Conservation (phyloP, 1,284 basidiomycete genomes). For the Pseudozyma hubeiensis region DNA sequence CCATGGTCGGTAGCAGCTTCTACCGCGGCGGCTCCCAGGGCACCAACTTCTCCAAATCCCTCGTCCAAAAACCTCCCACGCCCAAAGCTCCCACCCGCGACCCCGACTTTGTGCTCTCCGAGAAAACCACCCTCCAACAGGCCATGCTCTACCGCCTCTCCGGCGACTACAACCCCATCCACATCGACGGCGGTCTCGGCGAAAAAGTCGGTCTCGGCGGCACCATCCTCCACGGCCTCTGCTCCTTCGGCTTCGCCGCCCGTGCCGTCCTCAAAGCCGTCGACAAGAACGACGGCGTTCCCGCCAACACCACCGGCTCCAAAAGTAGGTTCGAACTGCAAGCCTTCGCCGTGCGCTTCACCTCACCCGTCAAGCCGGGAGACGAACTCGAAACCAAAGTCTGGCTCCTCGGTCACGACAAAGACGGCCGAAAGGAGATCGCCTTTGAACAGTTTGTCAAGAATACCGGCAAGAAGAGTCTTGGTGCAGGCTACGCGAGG, state of each 20-base stretch:
- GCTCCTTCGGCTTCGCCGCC: slow-evolving; percentile 57
- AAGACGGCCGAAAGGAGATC: slow-evolving; percentile 44
- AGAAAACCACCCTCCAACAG: slow-evolving; percentile 49
- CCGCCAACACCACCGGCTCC: slow-evolving; percentile 25
- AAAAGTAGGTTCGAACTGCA: slow-evolving; percentile 31
- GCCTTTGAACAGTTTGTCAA: slow-evolving; percentile 59
- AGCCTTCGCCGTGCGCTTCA: slow-evolving; percentile 56
- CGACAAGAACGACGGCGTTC: slow-evolving; percentile 47
- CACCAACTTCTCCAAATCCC: slow-evolving; percentile 50
- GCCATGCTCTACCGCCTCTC: slow-evolving; percentile 60
- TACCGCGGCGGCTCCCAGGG: slow-evolving; percentile 62
- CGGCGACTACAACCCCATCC: slow-evolving; percentile 62
- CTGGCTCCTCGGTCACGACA: slow-evolving; percentile 51
- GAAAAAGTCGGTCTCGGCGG: slow-evolving; percentile 56
- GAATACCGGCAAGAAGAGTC: slow-evolving; percentile 54
- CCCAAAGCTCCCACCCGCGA: slow-evolving; percentile 44
- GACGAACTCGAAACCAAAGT: slow-evolving; percentile 59
- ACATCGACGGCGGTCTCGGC: slow-evolving; percentile 60
- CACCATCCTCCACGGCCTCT: slow-evolving; percentile 63
- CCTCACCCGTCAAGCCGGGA: slow-evolving; percentile 58
- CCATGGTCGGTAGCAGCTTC: slow-evolving; percentile 58
- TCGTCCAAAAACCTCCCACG: slow-evolving; percentile 40
- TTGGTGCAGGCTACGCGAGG: slow-evolving; percentile 55
- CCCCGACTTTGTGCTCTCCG: slow-evolving; percentile 45
- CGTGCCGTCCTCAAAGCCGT: slow-evolving; percentile 57